Conservation (phyloP, 1,284 basidiomycete genomes). For the Apiotrichum montevideense region DNA sequence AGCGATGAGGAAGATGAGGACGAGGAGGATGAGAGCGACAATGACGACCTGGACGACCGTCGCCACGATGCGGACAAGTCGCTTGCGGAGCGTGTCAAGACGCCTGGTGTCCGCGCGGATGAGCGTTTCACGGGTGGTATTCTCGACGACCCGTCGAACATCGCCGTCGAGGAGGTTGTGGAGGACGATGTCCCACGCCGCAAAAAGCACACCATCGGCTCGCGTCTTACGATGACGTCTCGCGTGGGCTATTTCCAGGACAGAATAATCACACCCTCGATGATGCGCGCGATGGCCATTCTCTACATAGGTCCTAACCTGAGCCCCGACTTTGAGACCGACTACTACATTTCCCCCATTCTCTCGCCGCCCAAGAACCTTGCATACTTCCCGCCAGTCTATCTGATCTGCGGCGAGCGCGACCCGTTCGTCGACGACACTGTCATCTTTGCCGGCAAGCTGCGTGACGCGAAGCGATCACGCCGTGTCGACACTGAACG, state of each 20-base stretch:
- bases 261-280: conserved; percentile 78
- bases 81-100: conserved; percentile 46
- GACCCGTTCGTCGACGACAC: conserved; percentile 96
- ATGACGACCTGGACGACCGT: conserved; percentile 17
- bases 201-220: conserved; percentile 56
- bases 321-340: conserved; percentile 86
- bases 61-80: conserved; percentile 47
- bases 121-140: conserved; percentile 17
- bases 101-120: conserved; percentile 27
- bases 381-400: conserved; percentile 84
- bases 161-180: not conserved
- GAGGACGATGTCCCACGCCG: conserved; percentile 17
- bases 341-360: conserved; percentile 93
- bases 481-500: conserved; percentile 58
- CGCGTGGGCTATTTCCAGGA: conserved; percentile 92
- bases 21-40: conserved; percentile 22
- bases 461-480: conserved; percentile 83
- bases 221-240: conserved; percentile 90
- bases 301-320: conserved; percentile 88
- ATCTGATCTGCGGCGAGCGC: conserved; percentile 90
- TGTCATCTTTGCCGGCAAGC: conserved; percentile 83
- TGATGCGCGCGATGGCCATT: conserved; percentile 99
- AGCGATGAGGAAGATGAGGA: conserved; percentile 12
- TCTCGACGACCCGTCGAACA: not conserved
- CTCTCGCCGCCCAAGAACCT: conserved; percentile 76